Evolutionary conservation across 2,329 filamentous ascomycete genomes (phyloP).

Genomic region (Sclerotinia minor): DNA sequence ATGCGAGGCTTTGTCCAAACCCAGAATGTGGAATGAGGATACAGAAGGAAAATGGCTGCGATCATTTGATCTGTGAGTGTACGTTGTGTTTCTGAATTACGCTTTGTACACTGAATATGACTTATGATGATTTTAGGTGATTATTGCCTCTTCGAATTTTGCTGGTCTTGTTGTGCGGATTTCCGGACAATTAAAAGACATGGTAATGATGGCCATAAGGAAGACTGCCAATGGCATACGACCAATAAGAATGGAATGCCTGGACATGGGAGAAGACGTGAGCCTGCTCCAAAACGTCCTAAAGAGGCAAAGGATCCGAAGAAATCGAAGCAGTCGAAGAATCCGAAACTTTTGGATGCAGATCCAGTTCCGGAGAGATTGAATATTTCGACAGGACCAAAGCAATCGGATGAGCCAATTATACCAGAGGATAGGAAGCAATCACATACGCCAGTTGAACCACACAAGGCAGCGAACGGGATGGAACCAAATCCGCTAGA

Average conservation of each 20-base stretch:
- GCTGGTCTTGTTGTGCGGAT: neutral
- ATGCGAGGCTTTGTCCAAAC: slow-evolving; percentile 11
- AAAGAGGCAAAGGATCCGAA: neutral
- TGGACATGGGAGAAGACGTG: slow-evolving; percentile 1
- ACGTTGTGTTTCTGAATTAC: neutral
- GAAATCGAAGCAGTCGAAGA: neutral
- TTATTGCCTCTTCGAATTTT: slow-evolving; percentile 10
- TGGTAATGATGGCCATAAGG: neutral
- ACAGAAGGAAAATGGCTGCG: neutral
- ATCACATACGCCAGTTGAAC: neutral
- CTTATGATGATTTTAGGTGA: neutral
- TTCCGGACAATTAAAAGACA: neutral
- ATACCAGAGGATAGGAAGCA: neutral
- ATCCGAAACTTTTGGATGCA: neutral
- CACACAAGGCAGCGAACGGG: neutral
- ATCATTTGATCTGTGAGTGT: slow-evolving; percentile 10
- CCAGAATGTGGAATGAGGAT: slow-evolving; percentile 9
- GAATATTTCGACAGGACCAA: neutral
- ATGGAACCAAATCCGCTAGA: neutral
- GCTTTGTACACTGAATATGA: neutral
- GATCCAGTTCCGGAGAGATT: neutral
- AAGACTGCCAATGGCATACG: neutral
- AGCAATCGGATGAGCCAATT: neutral
- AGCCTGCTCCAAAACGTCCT: neutral
- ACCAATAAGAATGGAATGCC: slow-evolving; percentile 1